A percentile compares a stretch with the other conserved stretches of the same genome.
phyloP scores from a whole-genome alignment of 805 yeast species.

The Candida oleophila region DNA sequence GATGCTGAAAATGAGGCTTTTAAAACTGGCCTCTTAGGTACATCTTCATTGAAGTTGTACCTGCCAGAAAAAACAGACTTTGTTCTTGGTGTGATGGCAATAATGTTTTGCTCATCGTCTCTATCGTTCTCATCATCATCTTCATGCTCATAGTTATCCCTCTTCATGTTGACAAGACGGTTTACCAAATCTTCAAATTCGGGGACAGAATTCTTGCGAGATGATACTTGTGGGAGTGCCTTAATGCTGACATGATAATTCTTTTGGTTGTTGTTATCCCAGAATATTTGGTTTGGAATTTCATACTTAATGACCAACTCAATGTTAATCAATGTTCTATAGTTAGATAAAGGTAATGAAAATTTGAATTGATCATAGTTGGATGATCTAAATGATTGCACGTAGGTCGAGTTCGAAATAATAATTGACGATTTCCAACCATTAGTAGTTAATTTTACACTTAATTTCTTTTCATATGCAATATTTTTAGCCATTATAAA shows the following conservation, averaged over 20 bases:
- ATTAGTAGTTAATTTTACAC: conserved; percentile 49
- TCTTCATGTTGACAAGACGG: conserved; percentile 17
- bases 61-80: conserved; percentile 16
- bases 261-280: conserved; percentile 38
- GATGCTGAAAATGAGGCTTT: conserved; percentile 18
- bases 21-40: conserved; percentile 18
- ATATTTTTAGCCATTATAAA: conserved; percentile 32
- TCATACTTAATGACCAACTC: conserved; percentile 34
- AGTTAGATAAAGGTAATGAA: conserved; percentile 41
- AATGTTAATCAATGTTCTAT: conserved; percentile 30
- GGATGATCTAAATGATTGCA: conserved; percentile 20
- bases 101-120: conserved; percentile 5
- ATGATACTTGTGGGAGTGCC: conserved; percentile 10
- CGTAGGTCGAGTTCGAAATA: conserved; percentile 19
- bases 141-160: not conserved
- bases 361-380: conserved; percentile 51
- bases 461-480: conserved; percentile 34
- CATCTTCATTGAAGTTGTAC: conserved; percentile 15
- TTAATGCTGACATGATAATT: conserved; percentile 38
- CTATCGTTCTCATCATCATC: conserved; percentile 7
- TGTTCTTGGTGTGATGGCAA: conserved; percentile 4
- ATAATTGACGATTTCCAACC: conserved; percentile 41
- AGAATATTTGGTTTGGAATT: conserved; percentile 23
- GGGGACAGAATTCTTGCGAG: conserved; percentile 9
- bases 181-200: conserved; percentile 23